phyloP scores from a whole-genome alignment of 148 eudicot species.

The Limonium bicolor region DNA sequence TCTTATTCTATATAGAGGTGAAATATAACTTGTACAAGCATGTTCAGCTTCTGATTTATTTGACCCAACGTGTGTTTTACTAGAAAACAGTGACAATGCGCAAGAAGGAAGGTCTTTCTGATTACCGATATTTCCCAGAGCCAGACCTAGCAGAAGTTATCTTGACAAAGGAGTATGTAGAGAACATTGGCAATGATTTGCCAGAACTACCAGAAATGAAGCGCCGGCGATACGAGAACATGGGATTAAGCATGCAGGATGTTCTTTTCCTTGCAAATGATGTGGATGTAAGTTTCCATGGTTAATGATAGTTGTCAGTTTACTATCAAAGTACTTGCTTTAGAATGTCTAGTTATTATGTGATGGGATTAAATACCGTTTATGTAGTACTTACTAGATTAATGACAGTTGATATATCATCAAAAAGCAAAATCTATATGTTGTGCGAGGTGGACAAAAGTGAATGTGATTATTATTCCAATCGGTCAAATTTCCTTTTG shows the following conservation, averaged over 20 bases:
- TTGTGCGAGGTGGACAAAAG: too few species aligned
- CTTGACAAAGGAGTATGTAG: slow-evolving; percentile 47
- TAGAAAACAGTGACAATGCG: slow-evolving; percentile 98
- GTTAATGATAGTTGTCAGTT: too few species aligned
- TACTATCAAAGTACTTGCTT: too few species aligned
- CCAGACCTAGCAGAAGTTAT: slow-evolving; percentile 87
- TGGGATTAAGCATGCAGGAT: slow-evolving; percentile 96
- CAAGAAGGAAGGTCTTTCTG: slow-evolving; percentile 97
- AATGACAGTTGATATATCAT: too few species aligned
- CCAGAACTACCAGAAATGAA: slow-evolving; percentile 95
- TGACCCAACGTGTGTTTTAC: slow-evolving; percentile 6
- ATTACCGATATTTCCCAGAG: slow-evolving; percentile 96
- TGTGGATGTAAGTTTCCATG: slow-evolving; percentile 45
- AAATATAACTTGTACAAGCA: not conserved
- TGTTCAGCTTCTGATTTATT: slow-evolving; percentile 12
- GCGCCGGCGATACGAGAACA: slow-evolving; percentile 68
- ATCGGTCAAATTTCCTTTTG: too few species aligned
- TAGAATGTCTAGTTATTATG: too few species aligned
- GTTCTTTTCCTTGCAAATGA: slow-evolving; percentile 86
- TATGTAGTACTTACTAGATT: too few species aligned
- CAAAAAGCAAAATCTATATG: too few species aligned
- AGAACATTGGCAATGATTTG: slow-evolving; percentile 43
- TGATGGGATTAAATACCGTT: too few species aligned
- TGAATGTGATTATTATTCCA: too few species aligned
- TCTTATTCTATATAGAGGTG: not conserved